Conservation (phyloP, 2,329 filamentous ascomycete species). For the Calonectria naviculata region DNA sequence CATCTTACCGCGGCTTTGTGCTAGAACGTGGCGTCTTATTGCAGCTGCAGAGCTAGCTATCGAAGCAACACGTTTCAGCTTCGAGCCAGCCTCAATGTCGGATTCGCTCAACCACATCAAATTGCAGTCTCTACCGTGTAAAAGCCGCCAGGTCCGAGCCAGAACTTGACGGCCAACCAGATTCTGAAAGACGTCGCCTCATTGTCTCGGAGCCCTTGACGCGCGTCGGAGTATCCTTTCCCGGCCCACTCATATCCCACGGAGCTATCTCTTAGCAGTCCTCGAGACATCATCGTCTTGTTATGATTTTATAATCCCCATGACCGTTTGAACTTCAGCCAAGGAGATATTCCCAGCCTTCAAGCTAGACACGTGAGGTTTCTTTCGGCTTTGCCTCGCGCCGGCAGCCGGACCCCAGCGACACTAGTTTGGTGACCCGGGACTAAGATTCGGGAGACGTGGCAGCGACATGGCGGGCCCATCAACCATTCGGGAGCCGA, state of each 20-base stretch:
- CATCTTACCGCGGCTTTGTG: not conserved
- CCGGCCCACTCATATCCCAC: not conserved
- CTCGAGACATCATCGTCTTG: not conserved
- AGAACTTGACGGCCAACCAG: not conserved
- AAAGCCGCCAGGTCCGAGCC: not conserved
- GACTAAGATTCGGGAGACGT: not conserved
- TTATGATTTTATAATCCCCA: not conserved
- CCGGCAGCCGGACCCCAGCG: not conserved
- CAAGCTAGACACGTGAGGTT: not conserved
- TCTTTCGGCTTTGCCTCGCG: not conserved
- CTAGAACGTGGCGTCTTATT: constrained; percentile 2
- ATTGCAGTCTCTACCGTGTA: not conserved
- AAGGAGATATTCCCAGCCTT: not conserved
- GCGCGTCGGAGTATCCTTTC: constrained; percentile 3
- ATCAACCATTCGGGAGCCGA: constrained; percentile 27
- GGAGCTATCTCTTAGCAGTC: not conserved
- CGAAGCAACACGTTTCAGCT: constrained; percentile 34
- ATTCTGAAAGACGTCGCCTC: constrained; percentile 2
- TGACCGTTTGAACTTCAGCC: not conserved
- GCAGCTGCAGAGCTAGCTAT: constrained; percentile 1
- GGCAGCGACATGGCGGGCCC: constrained; percentile 15
- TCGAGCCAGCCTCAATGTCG: not conserved
- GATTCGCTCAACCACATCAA: not conserved
- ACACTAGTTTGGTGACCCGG: not conserved
- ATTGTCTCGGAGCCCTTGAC: constrained; percentile 1